Conservation (phyloP, 1,284 basidiomycete species). For the Porodaedalea pini region DNA sequence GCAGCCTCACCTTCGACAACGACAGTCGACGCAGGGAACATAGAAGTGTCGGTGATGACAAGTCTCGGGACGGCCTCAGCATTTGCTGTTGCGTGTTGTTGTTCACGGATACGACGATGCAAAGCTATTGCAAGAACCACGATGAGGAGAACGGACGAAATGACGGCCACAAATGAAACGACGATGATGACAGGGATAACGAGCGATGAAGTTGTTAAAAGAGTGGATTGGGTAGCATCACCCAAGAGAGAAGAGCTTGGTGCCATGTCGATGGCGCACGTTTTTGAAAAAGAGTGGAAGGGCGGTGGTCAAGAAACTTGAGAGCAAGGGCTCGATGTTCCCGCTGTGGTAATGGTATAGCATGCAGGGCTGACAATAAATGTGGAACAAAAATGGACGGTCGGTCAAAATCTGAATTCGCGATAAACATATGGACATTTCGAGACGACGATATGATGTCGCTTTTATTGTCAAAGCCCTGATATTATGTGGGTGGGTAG, state of each 20-base stretch:
- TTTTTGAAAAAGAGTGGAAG: not conserved
- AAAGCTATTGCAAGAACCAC: not conserved
- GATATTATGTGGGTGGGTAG: no score
- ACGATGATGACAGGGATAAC: conserved; percentile 9
- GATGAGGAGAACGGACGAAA: conserved; percentile 4
- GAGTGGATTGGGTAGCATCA: conserved; percentile 10
- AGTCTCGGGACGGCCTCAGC: conserved; percentile 1
- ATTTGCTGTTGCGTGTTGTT: not conserved
- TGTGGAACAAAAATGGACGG: no score
- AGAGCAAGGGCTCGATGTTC: not conserved
- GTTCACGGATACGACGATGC: conserved; percentile 6
- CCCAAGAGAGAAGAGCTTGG: not conserved
- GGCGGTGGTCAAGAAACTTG: not conserved
- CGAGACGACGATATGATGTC: no score
- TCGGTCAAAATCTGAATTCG: no score
- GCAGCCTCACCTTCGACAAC: conserved; percentile 12
- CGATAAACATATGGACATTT: no score
- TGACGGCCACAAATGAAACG: conserved; percentile 7
- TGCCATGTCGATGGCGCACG: no score
- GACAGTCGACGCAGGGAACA: conserved; percentile 11
- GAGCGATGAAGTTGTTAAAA: conserved; percentile 9
- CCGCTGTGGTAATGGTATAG: not conserved
- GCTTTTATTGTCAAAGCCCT: no score
- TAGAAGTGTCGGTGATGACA: conserved; percentile 18
- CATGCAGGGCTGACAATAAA: no score